Evolutionary conservation across 805 yeast genomes (phyloP).

Genomic region (Ogataea wickerhamii): DNA sequence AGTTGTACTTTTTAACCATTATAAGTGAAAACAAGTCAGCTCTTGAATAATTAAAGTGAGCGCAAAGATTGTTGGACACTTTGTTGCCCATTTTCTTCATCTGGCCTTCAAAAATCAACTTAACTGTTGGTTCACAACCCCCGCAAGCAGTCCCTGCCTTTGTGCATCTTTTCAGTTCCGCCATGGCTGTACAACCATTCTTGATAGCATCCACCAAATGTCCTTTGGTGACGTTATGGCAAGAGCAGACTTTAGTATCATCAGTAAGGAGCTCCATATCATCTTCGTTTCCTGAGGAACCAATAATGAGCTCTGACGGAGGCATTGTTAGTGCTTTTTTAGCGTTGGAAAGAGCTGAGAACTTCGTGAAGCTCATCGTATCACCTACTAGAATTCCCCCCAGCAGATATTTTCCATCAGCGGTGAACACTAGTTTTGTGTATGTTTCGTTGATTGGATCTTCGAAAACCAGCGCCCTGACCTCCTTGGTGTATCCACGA

Average conservation of each 20-base stretch:
- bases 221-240: constrained; percentile 36
- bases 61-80: constrained; percentile 31
- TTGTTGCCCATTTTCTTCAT: constrained; percentile 35
- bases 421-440: constrained; percentile 32
- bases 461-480: constrained; percentile 28
- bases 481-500: constrained; percentile 22
- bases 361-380: constrained; percentile 31
- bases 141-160: constrained; percentile 40
- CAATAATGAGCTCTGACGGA: constrained; percentile 32
- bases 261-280: constrained; percentile 31
- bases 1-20: constrained; percentile 31
- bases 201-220: constrained; percentile 28
- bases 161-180: constrained; percentile 33
- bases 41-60: constrained; percentile 34
- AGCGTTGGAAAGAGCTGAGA: constrained; percentile 23
- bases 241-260: constrained; percentile 37
- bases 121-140: constrained; percentile 37
- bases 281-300: constrained; percentile 23
- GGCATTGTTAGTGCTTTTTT: constrained; percentile 31
- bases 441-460: constrained; percentile 35
- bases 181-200: constrained; percentile 29
- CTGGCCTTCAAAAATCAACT: constrained; percentile 34
- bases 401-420: constrained; percentile 34
- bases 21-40: constrained; percentile 34
- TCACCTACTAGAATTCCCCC: constrained; percentile 38